Evolutionary conservation across 495 filamentous ascomycete species (phyloP).

Genomic region (Penicillium desertorum): DNA sequence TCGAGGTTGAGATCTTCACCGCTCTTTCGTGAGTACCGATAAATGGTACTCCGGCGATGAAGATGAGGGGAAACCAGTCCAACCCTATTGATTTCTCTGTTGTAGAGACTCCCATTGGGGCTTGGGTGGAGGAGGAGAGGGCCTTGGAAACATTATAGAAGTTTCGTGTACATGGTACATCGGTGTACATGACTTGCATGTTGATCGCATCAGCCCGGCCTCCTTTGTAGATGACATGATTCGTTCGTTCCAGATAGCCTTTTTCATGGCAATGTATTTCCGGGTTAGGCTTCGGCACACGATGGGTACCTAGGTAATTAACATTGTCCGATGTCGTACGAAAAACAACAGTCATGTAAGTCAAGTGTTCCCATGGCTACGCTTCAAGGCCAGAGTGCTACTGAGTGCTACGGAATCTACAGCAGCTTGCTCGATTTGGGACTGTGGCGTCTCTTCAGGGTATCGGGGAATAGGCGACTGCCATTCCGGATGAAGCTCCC

Average conservation of each 20-base stretch:
- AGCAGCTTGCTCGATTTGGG: neutral
- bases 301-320: neutral
- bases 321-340: slow-evolving; percentile 5
- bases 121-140: neutral
- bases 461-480: neutral
- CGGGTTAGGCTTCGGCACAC: neutral
- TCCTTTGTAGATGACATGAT: neutral
- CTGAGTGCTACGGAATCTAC: neutral
- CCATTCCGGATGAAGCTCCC: neutral
- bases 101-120: neutral
- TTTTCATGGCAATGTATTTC: neutral
- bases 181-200: slow-evolving; percentile 11
- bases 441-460: neutral
- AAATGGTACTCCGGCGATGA: neutral
- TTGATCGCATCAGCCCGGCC: neutral
- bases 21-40: slow-evolving; percentile 20
- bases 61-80: neutral
- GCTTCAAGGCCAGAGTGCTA: neutral
- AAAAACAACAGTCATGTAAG: neutral
- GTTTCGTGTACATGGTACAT: neutral
- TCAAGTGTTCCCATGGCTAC: neutral
- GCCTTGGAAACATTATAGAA: neutral
- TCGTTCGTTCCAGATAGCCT: slow-evolving; percentile 1
- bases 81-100: neutral
- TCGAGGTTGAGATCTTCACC: slow-evolving; percentile 19